Conservation (phyloP, 2,329 filamentous ascomycete genomes). For the Trichoderma koningiopsis region DNA sequence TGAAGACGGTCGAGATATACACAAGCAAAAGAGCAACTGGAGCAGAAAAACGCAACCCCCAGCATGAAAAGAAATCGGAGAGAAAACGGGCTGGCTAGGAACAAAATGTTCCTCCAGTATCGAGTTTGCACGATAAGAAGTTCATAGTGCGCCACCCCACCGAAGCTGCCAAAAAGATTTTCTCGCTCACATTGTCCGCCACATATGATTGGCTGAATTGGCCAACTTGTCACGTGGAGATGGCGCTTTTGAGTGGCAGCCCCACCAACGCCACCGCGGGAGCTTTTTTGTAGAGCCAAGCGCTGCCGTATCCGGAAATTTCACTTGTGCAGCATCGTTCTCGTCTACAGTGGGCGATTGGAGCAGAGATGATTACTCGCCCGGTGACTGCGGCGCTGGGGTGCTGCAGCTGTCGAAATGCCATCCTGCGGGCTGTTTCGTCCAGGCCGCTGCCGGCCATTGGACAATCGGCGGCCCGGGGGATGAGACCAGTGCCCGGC, state of each 20-base stretch:
- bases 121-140: constrained; percentile 17
- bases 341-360: neutral
- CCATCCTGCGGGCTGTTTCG: constrained; percentile 37
- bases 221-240: constrained; percentile 12
- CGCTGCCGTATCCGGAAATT: constrained; percentile 13
- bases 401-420: constrained; percentile 38
- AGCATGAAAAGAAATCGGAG: neutral
- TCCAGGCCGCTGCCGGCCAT: constrained; percentile 31
- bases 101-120: constrained; percentile 19
- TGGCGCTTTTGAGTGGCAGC: neutral
- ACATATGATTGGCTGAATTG: constrained; percentile 14
- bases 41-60: neutral
- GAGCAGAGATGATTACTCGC: constrained; percentile 36
- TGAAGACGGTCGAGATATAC: constrained; percentile 20
- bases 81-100: neutral
- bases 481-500: constrained; percentile 27
- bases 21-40: neutral
- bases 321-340: constrained; percentile 6
- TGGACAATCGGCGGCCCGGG: constrained; percentile 32
- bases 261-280: constrained; percentile 21
- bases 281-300: constrained; percentile 14
- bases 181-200: neutral
- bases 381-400: constrained; percentile 35
- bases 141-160: constrained; percentile 13
- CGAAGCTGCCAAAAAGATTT: constrained; percentile 22